Percentiles rank a stretch among this genome's conserved stretches.
Conservation (phyloP, 257 asterid species). For the Solanum sparsipilum region DNA sequence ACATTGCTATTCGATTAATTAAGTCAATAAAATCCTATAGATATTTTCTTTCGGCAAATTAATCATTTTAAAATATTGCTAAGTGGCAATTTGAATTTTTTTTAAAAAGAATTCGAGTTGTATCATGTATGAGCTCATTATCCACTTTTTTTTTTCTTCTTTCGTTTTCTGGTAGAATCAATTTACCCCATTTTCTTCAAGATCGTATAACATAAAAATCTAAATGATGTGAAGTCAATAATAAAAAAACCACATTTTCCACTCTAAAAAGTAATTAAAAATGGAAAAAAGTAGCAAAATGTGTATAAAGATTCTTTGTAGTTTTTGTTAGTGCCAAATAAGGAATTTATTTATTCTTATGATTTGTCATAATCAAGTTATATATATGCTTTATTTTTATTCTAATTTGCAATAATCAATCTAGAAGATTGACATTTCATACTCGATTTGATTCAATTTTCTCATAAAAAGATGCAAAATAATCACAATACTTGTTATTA, state of each 20-base stretch:
- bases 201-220: not conserved
- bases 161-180: not conserved
- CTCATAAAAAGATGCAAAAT: not conserved
- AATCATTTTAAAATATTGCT: not conserved
- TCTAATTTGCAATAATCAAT: not conserved
- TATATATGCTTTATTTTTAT: not conserved
- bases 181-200: not conserved
- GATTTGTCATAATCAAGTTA: not conserved
- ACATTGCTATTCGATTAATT: not conserved
- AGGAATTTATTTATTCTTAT: not conserved
- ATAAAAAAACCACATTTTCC: not conserved
- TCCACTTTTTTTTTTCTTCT: not conserved
- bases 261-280: not conserved
- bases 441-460: not conserved
- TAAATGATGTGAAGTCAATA: not conserved
- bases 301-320: not conserved
- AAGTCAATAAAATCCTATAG: not conserved
- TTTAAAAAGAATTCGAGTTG: not conserved
- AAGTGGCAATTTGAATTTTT: too few relatives aligned
- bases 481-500: not conserved
- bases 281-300: not conserved
- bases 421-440: not conserved
- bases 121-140: not conserved
- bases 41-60: not conserved
- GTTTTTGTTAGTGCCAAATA: not conserved